Evolutionary conservation across 2,329 filamentous ascomycete genomes (phyloP), one percentile per base, ranked within the genome.

Genomic region (Neopestalotiopsis sp.): DNA sequence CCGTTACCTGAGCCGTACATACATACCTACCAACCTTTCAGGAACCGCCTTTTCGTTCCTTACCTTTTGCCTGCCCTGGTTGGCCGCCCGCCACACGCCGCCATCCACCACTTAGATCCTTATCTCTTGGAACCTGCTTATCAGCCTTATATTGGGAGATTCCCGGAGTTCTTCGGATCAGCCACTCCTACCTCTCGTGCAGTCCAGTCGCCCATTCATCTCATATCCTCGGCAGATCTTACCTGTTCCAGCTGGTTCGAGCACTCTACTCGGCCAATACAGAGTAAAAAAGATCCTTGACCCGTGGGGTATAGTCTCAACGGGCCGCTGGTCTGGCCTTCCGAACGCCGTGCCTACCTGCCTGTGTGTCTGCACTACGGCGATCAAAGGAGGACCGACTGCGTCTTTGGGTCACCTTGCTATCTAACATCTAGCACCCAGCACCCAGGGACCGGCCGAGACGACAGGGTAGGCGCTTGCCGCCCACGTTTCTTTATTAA

Each of bases 91-190:
- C 34, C 53, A 42, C 14, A 67, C 59, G 14, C 59, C 45, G 61
- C 68, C 69, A 70, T 70, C 70, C 67, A 69, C 71, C 70, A 71
- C 69, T 71, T 71, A 71, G 69, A 69, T 42, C 67, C 72, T 74
- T 74, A 74, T 74, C 73, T 73, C 67, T 66, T 63, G 64, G 62
- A 34, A 65, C 67, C 68, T 69, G 57, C 70, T 73, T 74, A 74
- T 74, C 73, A 72, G 62, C 64, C 49, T 67, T 69, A 68, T 61
- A 65, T 53, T 66, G 70, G 62, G 42, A 65, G 65, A 66, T 62
- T 30, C 67, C 68, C 63, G 53, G 68, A 68, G 68, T 70, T 70
- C 59, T 70, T 71, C 70, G 71, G 73, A 74, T 73, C 72, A 71
- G 69, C 71, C 62, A 34, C 58, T 69, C 68, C 68, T 68, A 65